These are phyloP conservation scores for Colletotrichum ledebouriae DNA, from an alignment of 2,329 filamentous ascomycete species.

Conservation along the genomic window DNA sequence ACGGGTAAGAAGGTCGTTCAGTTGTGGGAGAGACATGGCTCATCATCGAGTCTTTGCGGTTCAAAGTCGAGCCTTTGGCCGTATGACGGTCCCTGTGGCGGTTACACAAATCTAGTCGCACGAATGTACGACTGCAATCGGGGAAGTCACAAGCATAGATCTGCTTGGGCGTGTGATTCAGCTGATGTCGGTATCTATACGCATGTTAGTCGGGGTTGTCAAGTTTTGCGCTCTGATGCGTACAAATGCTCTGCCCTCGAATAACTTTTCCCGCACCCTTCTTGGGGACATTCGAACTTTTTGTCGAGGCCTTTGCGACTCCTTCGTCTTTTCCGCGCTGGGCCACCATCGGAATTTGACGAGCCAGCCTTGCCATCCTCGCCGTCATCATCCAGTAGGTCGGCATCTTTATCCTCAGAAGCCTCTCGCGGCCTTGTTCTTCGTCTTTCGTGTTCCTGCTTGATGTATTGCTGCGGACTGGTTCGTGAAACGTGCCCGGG, in stretches of 20 bases:
- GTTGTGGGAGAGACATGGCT: slow-evolving; percentile 61
- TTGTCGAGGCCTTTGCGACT: slow-evolving; percentile 86
- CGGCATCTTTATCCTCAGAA: slow-evolving; percentile 58
- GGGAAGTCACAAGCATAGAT: slow-evolving; percentile 95
- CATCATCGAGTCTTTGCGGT: slow-evolving; percentile 78
- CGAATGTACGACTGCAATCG: slow-evolving; percentile 90
- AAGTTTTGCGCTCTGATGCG: slow-evolving; percentile 47
- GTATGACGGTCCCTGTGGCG: slow-evolving; percentile 86
- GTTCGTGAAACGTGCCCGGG: slow-evolving; percentile 56
- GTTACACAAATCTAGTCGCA: slow-evolving; percentile 92
- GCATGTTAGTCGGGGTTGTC: slow-evolving; percentile 45
- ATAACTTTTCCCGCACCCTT: slow-evolving; percentile 95
- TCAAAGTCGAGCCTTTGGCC: slow-evolving; percentile 81
- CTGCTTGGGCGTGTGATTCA: slow-evolving; percentile 96
- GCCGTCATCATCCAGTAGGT: slow-evolving; percentile 56
- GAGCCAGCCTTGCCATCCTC: slow-evolving; percentile 61
- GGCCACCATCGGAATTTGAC: slow-evolving; percentile 64
- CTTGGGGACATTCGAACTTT: slow-evolving; percentile 85
- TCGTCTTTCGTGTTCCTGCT: slow-evolving; percentile 56
- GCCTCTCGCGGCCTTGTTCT: slow-evolving; percentile 58
- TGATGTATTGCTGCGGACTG: slow-evolving; percentile 54
- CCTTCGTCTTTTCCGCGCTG: slow-evolving; percentile 72
- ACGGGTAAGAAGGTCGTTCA: slow-evolving; percentile 57
- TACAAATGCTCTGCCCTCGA: slow-evolving; percentile 95
- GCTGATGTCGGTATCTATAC: slow-evolving; percentile 83